Evolutionary conservation across 129 eudicot species (phyloP).

Genomic region (Helianthus tuberosus): DNA sequence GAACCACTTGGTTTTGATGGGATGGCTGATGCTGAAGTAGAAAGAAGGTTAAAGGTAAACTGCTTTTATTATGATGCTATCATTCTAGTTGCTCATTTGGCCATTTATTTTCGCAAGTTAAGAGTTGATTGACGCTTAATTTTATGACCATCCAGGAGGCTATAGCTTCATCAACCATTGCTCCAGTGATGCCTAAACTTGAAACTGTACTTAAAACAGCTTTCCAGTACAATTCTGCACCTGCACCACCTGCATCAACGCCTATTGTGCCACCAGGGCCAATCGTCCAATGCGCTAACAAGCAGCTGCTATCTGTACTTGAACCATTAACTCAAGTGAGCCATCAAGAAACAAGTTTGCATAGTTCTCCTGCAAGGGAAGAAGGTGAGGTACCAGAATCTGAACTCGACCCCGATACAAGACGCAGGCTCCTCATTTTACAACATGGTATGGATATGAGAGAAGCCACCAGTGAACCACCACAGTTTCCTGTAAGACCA

Average conservation of each 20-base stretch:
- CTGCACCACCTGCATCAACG: slow-evolving; percentile 50
- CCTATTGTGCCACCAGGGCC: slow-evolving; percentile 53
- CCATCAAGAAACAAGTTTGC: slow-evolving; percentile 64
- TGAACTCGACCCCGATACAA: slow-evolving; percentile 94
- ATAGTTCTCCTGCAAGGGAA: slow-evolving; percentile 93
- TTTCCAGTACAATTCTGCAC: slow-evolving; percentile 10
- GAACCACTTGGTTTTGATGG: slow-evolving; percentile 79
- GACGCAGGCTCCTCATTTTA: slow-evolving; percentile 89
- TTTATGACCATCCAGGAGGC: not conserved
- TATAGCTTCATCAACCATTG: not conserved
- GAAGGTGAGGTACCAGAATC: slow-evolving; percentile 99
- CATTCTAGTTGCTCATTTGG: not conserved
- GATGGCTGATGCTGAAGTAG: slow-evolving; percentile 89
- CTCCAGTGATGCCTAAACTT: not conserved
- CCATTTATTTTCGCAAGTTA: not conserved
- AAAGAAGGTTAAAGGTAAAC: slow-evolving; percentile 79
- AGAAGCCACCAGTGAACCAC: slow-evolving; percentile 49
- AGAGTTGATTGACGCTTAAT: not conserved
- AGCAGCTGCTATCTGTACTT: slow-evolving; percentile 51
- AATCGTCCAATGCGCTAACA: slow-evolving; percentile 44
- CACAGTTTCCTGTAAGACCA: slow-evolving; percentile 67
- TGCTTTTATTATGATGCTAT: not conserved
- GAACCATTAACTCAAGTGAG: slow-evolving; percentile 61
- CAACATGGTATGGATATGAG: slow-evolving; percentile 95
- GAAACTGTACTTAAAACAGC: not conserved